Conservation (phyloP, 202 grass and related monocot genomes). For the Schoenoplectus triqueter region DNA sequence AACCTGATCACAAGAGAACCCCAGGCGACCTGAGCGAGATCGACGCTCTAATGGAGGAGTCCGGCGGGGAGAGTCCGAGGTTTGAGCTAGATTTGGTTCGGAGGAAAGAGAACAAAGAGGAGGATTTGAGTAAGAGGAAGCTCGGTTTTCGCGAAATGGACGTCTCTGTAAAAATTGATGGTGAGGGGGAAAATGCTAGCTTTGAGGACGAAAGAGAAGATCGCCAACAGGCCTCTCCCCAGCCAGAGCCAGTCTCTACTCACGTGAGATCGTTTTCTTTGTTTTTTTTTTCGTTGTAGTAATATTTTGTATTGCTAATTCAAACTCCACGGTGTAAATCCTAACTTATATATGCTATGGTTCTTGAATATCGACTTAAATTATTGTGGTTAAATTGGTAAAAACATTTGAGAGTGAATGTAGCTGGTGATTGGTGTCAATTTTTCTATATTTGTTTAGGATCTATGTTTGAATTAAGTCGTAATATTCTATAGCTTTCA, state of each 20-base stretch:
- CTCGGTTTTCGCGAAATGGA: slow-evolving; percentile 6
- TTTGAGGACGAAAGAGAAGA: background rate
- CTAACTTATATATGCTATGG: background rate
- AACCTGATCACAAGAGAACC: slow-evolving; percentile 31
- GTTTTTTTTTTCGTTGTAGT: background rate
- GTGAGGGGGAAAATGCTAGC: slow-evolving; percentile 5
- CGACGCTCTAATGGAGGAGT: slow-evolving; percentile 20
- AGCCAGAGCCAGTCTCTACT: background rate
- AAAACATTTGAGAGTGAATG: background rate
- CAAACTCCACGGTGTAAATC: background rate
- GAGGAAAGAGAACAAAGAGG: slow-evolving; percentile 19
- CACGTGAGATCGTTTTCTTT: slow-evolving; percentile 6
- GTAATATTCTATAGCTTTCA: background rate
- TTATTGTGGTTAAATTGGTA: background rate
- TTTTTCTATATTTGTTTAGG: background rate
- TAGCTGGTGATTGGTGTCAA: background rate
- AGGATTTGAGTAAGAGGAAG: background rate
- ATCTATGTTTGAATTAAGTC: background rate
- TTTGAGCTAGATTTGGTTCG: background rate
- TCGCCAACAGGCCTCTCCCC: background rate
- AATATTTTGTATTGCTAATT: background rate
- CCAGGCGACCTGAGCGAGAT: background rate
- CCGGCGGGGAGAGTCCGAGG: background rate
- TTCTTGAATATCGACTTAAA: background rate
- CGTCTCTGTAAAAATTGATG: background rate